Evolutionary conservation across 495 filamentous ascomycete species (phyloP), one percentile per base, ranked within the genome.

Genomic region (Lophiotrema nucula): DNA sequence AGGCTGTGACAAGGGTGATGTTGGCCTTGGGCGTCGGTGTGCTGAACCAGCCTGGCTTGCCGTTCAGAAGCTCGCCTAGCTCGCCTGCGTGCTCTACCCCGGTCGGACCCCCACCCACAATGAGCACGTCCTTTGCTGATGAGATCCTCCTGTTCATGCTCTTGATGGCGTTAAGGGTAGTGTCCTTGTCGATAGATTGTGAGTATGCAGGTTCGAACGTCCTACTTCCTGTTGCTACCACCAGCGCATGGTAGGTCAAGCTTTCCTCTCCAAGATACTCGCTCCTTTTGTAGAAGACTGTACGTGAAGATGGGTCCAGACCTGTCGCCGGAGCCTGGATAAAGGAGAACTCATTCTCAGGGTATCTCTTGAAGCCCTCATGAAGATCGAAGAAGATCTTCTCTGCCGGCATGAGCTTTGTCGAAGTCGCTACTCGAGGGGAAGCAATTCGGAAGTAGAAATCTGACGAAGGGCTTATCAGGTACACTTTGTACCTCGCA

Each of bases 91-190:
- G 74, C 53, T 82, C 79, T 42, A 88, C 77, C 11, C 86, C 88
- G 1, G 85, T 80, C 6, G 82, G 70, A 0, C 88, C 88, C 0
- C 78, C 88, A 26, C 88, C 88, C 3, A 67, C 69, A 38, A 81
- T 73, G 33, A 80, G 64, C 53, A 90, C 83, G 24, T 72, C 74
- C 38, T 81, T 76, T n/a, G 86, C 85, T 1, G 38, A 53, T 3
- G 72, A 57, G 47, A 88, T 76, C 21, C 67, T 46, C 5, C 72
- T 39, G 38, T 79, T 78, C 15, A 47, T 35, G 2, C 11, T 47
- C 25, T 55, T 51, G 24, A 65, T 33, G 28, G 61, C 69, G n/a
- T 66, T 58, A 33, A 69, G 58, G 0, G 68, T 72, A 0, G 63
- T 66, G 12, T 81, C 73, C 2, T 68, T 59, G 15, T 84, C 77